Evolutionary conservation across 345 rosid genomes (phyloP).

Genomic region (Noccaea caerulescens): DNA sequence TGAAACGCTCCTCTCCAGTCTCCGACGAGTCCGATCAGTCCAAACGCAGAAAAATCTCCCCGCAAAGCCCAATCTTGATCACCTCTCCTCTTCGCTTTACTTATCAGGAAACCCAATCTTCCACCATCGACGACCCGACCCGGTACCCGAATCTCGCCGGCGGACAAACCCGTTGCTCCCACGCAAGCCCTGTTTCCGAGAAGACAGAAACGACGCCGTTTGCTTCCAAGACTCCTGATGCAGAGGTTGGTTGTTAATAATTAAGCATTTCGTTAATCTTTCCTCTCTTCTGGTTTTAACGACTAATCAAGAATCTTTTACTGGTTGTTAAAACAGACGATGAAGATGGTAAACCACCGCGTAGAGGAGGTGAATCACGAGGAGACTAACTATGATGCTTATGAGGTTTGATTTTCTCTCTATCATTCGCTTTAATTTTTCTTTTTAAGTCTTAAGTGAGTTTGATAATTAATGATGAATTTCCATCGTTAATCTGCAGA

Average conservation of each 20-base stretch:
- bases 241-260: slow-evolving; percentile 25
- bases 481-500: not conserved
- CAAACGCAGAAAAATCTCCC: slow-evolving; percentile 38
- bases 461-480: not conserved
- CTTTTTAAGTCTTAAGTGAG: not conserved
- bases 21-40: slow-evolving; percentile 35
- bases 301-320: slow-evolving; percentile 16
- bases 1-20: slow-evolving; percentile 43
- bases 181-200: slow-evolving; percentile 6
- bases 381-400: slow-evolving; percentile 31
- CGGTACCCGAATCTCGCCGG: not conserved
- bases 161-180: not conserved
- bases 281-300: slow-evolving; percentile 1
- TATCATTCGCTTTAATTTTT: not conserved
- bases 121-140: not conserved
- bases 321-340: slow-evolving; percentile 25
- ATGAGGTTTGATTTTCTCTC: slow-evolving; percentile 18
- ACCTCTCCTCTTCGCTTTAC: slow-evolving; percentile 27
- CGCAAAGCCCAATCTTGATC: slow-evolving; percentile 15
- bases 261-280: not conserved
- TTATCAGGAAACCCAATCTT: slow-evolving; percentile 10
- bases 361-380: slow-evolving; percentile 13
- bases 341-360: slow-evolving; percentile 19
- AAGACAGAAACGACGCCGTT: slow-evolving; percentile 30
- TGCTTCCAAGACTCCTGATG: slow-evolving; percentile 23